A percentile compares a stretch with the other conserved stretches of the same genome.
phyloP scores from a whole-genome alignment of 805 yeast genomes.

The Wickerhamomyces sydowiorum region DNA sequence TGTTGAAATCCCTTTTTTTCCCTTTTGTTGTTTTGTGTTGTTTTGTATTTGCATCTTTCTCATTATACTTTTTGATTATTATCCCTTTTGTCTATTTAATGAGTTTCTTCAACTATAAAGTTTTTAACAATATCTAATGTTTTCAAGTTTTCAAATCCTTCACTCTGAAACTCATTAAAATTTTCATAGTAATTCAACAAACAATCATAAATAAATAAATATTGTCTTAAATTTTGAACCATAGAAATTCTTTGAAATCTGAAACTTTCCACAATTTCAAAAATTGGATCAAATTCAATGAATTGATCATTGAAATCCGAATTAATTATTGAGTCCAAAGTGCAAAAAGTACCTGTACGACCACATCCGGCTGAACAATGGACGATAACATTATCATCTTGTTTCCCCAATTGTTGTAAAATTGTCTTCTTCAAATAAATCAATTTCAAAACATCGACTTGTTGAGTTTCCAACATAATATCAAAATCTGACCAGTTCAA shows the following conservation, averaged over 20 bases:
- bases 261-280: conserved; percentile 56
- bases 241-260: conserved; percentile 73
- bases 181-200: conserved; percentile 22
- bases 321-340: conserved; percentile 57
- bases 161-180: conserved; percentile 10
- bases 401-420: conserved; percentile 21
- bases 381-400: conserved; percentile 40
- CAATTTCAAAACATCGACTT: conserved; percentile 50
- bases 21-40: too few species aligned
- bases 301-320: conserved; percentile 18
- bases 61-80: too few species aligned
- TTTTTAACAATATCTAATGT: conserved; percentile 10
- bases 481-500: conserved; percentile 83
- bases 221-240: conserved; percentile 81
- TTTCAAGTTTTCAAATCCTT: conserved; percentile 10
- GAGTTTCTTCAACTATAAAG: too few species aligned
- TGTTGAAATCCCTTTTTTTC: too few species aligned
- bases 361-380: conserved; percentile 99
- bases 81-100: too few species aligned
- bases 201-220: conserved; percentile 66
- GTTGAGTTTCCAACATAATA: conserved; percentile 38
- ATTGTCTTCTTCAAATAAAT: conserved; percentile 42
- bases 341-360: conserved; percentile 84
- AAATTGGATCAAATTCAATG: conserved; percentile 44
- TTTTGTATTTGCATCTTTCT: too few species aligned